Base-by-base conservation (phyloP, 2,329 filamentous ascomycete genomes). In the Neonectria faginata region DNA sequence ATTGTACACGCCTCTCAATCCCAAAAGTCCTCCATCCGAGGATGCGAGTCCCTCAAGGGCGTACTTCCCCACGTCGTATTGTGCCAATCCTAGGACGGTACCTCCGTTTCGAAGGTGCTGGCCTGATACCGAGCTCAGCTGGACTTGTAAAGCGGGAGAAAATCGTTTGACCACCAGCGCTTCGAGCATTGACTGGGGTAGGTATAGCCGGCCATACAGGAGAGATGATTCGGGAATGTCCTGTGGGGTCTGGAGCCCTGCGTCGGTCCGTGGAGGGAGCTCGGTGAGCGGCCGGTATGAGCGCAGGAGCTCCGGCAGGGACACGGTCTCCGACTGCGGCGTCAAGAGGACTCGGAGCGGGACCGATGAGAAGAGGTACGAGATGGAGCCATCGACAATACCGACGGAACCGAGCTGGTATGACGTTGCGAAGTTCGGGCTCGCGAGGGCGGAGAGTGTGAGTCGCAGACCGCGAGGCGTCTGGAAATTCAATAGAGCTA, bases 371-470 rank as follows among this genome's bases (percentile, higher is more conserved):
- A 97, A 98, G 58, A 99, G 88, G 80, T 98, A 99, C 14, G 94
- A 97, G 62, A 99, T 88, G n/a, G 94, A 97, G 77, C 96, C 96
- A 81, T 98, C 95, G 56, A 99, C 94, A 39, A 97, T 86, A 64
- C 95, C 96, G 16, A 97, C 87, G 45, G 91, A 97, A 65, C 94
- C 93, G 48, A 99, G 88, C 45, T 93, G 92, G 80, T 99, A 99
- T 41, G 94, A 95, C 16, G 94, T 97, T 25, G 94, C 95, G 74
- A 98, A 97, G 78, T 97, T 93, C 9, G 93, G 91, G 18, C 94
- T 94, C 8, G 94, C 93, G 31, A 99, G 90, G 8, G 96, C 97
- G 8, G 95, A 97, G 62, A 98, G 88, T 62, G 93, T 93, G 57
- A 99, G 84, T 65, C 93, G 91, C 52, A 98, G 82, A 58, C 96